Conservation (phyloP, 345 rosid species). For the Melaleuca quinquenervia region DNA sequence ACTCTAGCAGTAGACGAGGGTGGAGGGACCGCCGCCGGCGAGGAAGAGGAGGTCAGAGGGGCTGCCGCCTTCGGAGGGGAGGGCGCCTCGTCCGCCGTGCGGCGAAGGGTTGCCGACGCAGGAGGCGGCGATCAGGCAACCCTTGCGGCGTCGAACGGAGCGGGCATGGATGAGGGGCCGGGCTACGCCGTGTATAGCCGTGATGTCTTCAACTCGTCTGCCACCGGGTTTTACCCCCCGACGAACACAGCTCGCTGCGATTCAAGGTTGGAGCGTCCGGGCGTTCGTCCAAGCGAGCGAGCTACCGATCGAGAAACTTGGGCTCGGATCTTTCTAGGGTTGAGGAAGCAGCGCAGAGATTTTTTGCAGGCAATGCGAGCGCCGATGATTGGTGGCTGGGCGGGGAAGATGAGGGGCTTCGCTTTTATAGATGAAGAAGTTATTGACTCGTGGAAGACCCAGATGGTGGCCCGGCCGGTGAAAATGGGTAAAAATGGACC, state of each 20-base stretch:
- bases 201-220: slow-evolving; percentile 67
- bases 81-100: slow-evolving; percentile 99
- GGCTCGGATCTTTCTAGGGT: neutral
- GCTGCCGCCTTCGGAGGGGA: slow-evolving; percentile 99
- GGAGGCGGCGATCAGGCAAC: slow-evolving; percentile 53
- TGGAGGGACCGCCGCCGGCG: slow-evolving; percentile 77
- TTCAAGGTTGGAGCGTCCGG: neutral
- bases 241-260: neutral
- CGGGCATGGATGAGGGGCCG: slow-evolving; percentile 74
- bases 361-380: neutral
- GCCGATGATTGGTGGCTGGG: neutral
- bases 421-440: neutral
- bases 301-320: neutral
- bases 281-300: neutral
- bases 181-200: slow-evolving; percentile 80
- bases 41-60: slow-evolving; percentile 99
- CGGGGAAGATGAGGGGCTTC: neutral
- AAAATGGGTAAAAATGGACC: neutral
- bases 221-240: slow-evolving; percentile 19
- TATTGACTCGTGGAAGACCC: neutral
- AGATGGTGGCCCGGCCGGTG: neutral
- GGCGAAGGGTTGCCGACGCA: slow-evolving; percentile 69
- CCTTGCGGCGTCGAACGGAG: slow-evolving; percentile 69
- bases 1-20: neutral
- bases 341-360: neutral